Evolutionary conservation across 768 basidiomycete species (phyloP), one percentile per base, ranked within the genome.

Genomic region (Trametes cubensis): DNA sequence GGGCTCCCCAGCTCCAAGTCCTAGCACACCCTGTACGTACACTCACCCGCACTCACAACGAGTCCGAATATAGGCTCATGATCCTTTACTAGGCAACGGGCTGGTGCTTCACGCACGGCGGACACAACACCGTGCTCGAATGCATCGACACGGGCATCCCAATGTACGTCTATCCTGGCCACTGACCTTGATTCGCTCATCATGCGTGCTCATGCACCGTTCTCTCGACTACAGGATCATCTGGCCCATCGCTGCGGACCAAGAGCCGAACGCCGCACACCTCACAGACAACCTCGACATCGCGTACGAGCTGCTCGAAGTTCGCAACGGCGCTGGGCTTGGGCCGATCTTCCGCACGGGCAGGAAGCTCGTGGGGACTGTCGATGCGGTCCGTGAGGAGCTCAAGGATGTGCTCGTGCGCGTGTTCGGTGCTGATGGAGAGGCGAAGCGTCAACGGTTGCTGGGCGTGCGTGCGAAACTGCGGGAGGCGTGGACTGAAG

Each of bases 271-370:
- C 58, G 58, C 66, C 7, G 50, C 69, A 13, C 58, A 66, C 28
- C 53, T 69, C 38, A 58, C 67, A 10, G 65, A 67, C n/a, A 59
- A 64, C 44, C 65, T 70, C 44, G 40, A 66, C 28, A 55, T 73
- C 30, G 72, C 65, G 11, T 72, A 70, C 58, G 69, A 73, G 66
- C 63, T 73, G 14, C 56, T 73, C 44, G 69, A 71, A 52, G 69
- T 70, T 6, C 69, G 56, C 7, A 38, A 58, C 39, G 56, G 71
- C 28, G 64, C 63, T 11, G 67, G 69, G 4, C 49, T 47, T 21
- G 56, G 56, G 15, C 47, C 46, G 7, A 40, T 58, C 14, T 39
- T 8, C 17, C 56, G 56, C 6, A 48, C 61, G 8, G 68, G 64
- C 6, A 44, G 59, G 14, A 62, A 57, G 56, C 67, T 62, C 7